Evolutionary conservation across 768 basidiomycete genomes (phyloP).

Genomic region (Xerocomellus chrysenteron): DNA sequence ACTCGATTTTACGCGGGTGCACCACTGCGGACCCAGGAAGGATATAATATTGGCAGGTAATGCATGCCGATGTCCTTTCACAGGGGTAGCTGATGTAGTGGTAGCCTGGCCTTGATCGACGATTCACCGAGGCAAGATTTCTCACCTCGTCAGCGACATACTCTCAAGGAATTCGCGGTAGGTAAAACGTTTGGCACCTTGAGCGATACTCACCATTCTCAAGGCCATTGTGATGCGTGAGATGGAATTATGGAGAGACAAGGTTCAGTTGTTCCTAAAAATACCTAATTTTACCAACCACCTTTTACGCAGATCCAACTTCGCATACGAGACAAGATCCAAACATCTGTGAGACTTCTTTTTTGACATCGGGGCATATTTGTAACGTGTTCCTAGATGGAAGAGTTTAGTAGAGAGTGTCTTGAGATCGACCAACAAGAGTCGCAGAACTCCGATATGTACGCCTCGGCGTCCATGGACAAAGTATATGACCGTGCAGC

Average conservation of each 20-base stretch:
- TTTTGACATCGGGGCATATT: background rate
- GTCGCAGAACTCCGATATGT: conserved; percentile 23
- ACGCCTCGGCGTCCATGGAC: conserved; percentile 61
- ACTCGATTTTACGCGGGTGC: conserved; percentile 92
- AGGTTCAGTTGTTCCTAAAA: conserved; percentile 43
- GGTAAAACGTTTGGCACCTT: conserved; percentile 10
- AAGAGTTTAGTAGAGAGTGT: conserved; percentile 92
- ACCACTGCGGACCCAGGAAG: conserved; percentile 84
- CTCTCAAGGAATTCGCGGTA: conserved; percentile 89
- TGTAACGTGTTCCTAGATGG: conserved; percentile 58
- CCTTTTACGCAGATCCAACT: conserved; percentile 66
- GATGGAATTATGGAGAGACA: conserved; percentile 94
- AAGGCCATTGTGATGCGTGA: conserved; percentile 89
- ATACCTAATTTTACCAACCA: background rate
- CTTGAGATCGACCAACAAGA: conserved; percentile 76
- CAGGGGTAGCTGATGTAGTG: conserved; percentile 1
- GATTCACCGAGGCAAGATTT: conserved; percentile 83
- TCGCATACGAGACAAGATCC: conserved; percentile 86
- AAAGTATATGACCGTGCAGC: conserved; percentile 89
- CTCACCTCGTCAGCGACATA: conserved; percentile 84
- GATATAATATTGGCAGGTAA: conserved; percentile 84
- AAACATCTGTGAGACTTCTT: conserved; percentile 64
- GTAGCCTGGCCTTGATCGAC: conserved; percentile 79
- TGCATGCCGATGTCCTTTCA: conserved; percentile 20
- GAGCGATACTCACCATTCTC: conserved; percentile 3